phyloP scores from a whole-genome alignment of 768 basidiomycete species.

The Austroboletus festivus region DNA sequence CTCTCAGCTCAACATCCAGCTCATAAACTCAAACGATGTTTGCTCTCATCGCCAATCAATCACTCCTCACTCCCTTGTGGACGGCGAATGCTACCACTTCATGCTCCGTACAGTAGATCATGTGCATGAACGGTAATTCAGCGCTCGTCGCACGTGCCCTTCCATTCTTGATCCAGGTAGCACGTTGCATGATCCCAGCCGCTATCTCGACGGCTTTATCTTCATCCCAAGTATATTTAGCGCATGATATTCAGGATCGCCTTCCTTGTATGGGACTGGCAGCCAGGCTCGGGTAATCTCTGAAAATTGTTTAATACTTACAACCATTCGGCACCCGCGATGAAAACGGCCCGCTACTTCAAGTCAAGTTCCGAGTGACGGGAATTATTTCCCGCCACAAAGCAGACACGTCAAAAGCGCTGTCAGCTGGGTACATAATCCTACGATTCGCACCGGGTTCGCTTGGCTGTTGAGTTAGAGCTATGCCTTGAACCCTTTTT shows the following conservation, averaged over 20 bases:
- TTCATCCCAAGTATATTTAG: not conserved
- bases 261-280: not conserved
- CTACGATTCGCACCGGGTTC: not conserved
- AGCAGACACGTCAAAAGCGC: not conserved
- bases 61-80: not conserved
- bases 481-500: not conserved
- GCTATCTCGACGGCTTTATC: not conserved
- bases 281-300: not conserved
- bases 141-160: not conserved
- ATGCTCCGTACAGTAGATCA: not conserved
- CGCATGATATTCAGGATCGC: not conserved
- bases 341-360: not conserved
- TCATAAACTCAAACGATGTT: too few species aligned
- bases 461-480: too few species aligned
- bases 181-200: not conserved
- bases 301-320: not conserved
- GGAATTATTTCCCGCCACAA: not conserved
- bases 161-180: not conserved
- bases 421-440: not conserved
- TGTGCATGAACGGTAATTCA: not conserved
- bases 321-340: not conserved
- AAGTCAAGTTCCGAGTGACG: not conserved
- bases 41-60: not conserved
- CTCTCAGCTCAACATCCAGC: too few species aligned
- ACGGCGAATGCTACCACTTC: not conserved